Conservation (phyloP, 306 rosid species). For the Biancaea sappan region DNA sequence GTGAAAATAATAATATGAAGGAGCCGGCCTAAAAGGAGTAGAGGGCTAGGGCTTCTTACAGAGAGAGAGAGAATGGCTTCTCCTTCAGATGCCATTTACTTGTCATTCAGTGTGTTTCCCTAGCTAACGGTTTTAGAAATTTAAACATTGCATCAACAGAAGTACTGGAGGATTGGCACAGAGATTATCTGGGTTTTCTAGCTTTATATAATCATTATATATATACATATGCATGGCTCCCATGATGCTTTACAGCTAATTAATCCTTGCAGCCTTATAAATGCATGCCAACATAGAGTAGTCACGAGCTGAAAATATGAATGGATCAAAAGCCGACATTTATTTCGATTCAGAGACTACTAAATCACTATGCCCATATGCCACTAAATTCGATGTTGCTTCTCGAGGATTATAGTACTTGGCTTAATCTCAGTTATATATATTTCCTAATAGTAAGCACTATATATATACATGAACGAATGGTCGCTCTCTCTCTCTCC, state of each 20-base stretch:
- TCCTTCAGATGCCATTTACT: slow-evolving; percentile 47
- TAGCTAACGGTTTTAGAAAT: slow-evolving; percentile 66
- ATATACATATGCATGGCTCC: slow-evolving; percentile 20
- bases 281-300: slow-evolving; percentile 31
- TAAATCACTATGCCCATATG: slow-evolving; percentile 26
- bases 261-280: slow-evolving; percentile 57
- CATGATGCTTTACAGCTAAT: slow-evolving; percentile 47
- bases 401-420: slow-evolving; percentile 34
- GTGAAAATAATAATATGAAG: slow-evolving; percentile 25
- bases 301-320: slow-evolving; percentile 46
- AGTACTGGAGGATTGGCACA: slow-evolving; percentile 37
- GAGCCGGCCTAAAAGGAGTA: slow-evolving; percentile 59
- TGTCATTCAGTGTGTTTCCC: slow-evolving; percentile 51
- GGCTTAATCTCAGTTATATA: slow-evolving; percentile 12
- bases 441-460: slow-evolving; percentile 16
- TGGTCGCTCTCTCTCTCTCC: slow-evolving; percentile 28
- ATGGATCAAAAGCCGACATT: slow-evolving; percentile 49
- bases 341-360: slow-evolving; percentile 46
- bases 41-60: slow-evolving; percentile 25
- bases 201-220: neutral
- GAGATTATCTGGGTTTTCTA: slow-evolving; percentile 33
- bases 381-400: slow-evolving; percentile 53
- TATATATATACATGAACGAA: neutral
- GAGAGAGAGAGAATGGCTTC: slow-evolving; percentile 6
- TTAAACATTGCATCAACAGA: slow-evolving; percentile 34